These are phyloP conservation scores for Zygosaccharomyces lentus DNA, from an alignment of 805 yeast genomes.

Conservation along the genomic window DNA sequence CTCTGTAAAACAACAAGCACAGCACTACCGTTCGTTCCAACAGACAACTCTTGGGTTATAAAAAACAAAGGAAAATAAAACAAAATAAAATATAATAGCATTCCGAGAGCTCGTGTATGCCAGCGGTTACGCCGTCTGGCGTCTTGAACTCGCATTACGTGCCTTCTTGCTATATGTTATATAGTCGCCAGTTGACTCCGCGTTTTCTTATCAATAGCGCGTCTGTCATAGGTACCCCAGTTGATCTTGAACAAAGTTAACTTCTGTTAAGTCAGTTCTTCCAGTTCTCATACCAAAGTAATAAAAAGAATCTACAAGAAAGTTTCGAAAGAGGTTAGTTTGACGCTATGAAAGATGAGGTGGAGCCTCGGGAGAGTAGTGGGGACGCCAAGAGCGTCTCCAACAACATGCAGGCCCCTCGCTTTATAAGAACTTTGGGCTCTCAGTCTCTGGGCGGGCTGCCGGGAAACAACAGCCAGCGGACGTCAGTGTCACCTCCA, in stretches of 20 bases:
- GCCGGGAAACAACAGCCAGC: slow-evolving; percentile 12
- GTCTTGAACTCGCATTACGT: background rate
- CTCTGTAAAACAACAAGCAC: too few relatives aligned
- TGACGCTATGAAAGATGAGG: slow-evolving; percentile 5
- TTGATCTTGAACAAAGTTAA: background rate
- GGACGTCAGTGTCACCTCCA: slow-evolving; percentile 12
- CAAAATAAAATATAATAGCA: too few relatives aligned
- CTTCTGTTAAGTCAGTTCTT: background rate
- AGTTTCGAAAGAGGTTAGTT: background rate
- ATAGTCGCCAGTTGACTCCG: background rate
- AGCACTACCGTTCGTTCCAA: too few relatives aligned
- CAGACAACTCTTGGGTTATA: too few relatives aligned
- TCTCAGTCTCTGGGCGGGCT: slow-evolving; percentile 20
- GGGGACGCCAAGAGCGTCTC: slow-evolving; percentile 11
- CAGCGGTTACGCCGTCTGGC: too few relatives aligned
- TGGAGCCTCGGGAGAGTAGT: slow-evolving; percentile 6
- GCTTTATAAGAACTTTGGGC: slow-evolving; percentile 19
- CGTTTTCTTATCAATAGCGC: background rate
- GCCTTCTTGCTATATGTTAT: background rate
- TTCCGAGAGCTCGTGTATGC: too few relatives aligned
- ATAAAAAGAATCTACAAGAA: background rate
- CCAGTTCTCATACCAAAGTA: background rate
- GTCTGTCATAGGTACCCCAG: background rate
- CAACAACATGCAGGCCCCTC: slow-evolving; percentile 2
- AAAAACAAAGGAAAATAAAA: too few relatives aligned